Percentiles rank a stretch among this genome's conserved stretches.
Conservation (phyloP, 2,329 filamentous ascomycete genomes). For the Mycocentrospora acerina region DNA sequence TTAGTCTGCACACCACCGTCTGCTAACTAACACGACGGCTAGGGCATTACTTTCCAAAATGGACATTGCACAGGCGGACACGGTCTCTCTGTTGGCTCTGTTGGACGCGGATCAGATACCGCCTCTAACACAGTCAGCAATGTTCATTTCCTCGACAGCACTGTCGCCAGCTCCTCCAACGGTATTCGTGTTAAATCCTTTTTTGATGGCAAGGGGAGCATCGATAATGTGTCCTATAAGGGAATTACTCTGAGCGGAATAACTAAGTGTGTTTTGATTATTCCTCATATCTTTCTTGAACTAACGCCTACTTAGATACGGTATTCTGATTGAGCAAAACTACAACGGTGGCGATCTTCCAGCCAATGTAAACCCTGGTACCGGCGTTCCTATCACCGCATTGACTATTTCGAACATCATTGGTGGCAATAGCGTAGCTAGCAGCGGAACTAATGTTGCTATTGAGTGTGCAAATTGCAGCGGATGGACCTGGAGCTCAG, state of each 20-base stretch:
- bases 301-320: constrained; percentile 39
- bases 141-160: constrained; percentile 47
- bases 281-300: too few relatives aligned
- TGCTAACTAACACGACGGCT: too few relatives aligned
- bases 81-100: constrained; percentile 59
- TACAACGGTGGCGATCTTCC: constrained; percentile 51
- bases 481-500: constrained; percentile 1
- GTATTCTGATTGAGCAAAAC: constrained; percentile 55
- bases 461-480: constrained; percentile 1
- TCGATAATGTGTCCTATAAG: not conserved
- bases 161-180: constrained; percentile 53
- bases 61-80: constrained; percentile 54
- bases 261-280: not conserved
- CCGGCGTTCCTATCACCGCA: constrained; percentile 49
- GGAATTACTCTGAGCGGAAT: constrained; percentile 1
- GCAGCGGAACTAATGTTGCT: not conserved
- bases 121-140: constrained; percentile 6
- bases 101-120: constrained; percentile 49
- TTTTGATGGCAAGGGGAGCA: not conserved
- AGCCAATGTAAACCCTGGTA: constrained; percentile 47
- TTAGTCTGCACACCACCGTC: not conserved
- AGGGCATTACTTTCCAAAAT: constrained; percentile 27
- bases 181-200: constrained; percentile 57
- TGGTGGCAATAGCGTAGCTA: constrained; percentile 24
- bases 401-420: constrained; percentile 46